Conservation (phyloP, 1,284 basidiomycete species). For the Marasmius fiardii region DNA sequence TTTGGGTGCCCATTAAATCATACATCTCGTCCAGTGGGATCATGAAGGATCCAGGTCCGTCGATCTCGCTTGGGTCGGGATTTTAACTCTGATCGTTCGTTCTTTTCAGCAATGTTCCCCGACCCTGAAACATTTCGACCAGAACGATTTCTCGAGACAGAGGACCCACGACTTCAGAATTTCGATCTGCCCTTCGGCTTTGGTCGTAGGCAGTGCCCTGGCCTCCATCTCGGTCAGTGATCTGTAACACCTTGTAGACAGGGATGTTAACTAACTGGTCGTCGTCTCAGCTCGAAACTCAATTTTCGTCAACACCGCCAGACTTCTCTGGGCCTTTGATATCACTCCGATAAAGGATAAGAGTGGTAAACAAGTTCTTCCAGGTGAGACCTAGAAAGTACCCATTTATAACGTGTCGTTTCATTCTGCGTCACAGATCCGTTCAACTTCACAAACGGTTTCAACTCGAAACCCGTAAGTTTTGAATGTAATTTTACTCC, state of each 20-base stretch:
- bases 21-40: constrained; percentile 31
- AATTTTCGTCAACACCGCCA: constrained; percentile 5
- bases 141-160: constrained; percentile 29
- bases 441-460: constrained; percentile 39
- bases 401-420: neutral
- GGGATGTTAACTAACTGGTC: too few relatives aligned
- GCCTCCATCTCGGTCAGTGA: constrained; percentile 1
- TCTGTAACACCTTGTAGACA: neutral
- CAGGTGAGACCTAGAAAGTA: neutral
- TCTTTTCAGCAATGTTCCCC: constrained; percentile 18
- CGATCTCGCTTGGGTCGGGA: neutral
- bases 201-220: constrained; percentile 7
- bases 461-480: constrained; percentile 42
- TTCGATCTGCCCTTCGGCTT: constrained; percentile 17
- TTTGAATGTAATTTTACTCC: constrained; percentile 36
- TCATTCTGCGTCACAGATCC: constrained; percentile 24
- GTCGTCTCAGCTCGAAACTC: constrained; percentile 3
- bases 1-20: neutral
- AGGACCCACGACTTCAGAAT: constrained; percentile 1
- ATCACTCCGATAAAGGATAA: constrained; percentile 4
- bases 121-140: constrained; percentile 36
- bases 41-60: constrained; percentile 34
- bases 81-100: neutral
- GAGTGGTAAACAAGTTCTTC: neutral
- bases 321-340: constrained; percentile 10